phyloP scores from a whole-genome alignment of 257 asterid genomes.

The Eucommia ulmoides region DNA sequence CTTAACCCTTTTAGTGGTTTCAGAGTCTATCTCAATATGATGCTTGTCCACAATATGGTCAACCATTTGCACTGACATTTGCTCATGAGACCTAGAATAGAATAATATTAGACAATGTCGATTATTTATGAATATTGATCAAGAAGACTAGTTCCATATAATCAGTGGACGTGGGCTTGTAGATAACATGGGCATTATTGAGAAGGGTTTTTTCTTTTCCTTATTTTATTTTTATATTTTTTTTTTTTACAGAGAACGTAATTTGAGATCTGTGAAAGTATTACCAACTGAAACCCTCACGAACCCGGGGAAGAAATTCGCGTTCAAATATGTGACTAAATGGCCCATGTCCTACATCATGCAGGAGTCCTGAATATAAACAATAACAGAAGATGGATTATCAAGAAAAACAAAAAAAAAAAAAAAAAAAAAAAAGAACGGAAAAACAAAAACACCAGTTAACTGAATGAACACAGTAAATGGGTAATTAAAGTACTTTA shows the following conservation, averaged over 20 bases:
- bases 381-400: no score
- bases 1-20: slow-evolving; percentile 45
- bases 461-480: slow-evolving; percentile 10
- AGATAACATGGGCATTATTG: no score
- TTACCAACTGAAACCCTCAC: slow-evolving; percentile 60
- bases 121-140: slow-evolving; percentile 1
- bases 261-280: no score
- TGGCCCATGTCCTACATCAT: slow-evolving; percentile 97
- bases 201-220: no score
- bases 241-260: no score
- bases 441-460: slow-evolving; percentile 11
- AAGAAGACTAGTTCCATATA: no score
- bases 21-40: slow-evolving; percentile 64
- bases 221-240: no score
- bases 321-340: slow-evolving; percentile 90
- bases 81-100: slow-evolving; percentile 76
- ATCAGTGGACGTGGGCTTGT: no score
- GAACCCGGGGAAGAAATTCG: slow-evolving; percentile 75
- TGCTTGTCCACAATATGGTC: slow-evolving; percentile 72
- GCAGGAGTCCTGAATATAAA: slow-evolving; percentile 60
- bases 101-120: background rate
- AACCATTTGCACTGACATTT: slow-evolving; percentile 75
- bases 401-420: no score
- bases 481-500: slow-evolving; percentile 9
- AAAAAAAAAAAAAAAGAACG: no score